Base-by-base conservation (phyloP, 306 rosid species). In the Delonix regia region DNA sequence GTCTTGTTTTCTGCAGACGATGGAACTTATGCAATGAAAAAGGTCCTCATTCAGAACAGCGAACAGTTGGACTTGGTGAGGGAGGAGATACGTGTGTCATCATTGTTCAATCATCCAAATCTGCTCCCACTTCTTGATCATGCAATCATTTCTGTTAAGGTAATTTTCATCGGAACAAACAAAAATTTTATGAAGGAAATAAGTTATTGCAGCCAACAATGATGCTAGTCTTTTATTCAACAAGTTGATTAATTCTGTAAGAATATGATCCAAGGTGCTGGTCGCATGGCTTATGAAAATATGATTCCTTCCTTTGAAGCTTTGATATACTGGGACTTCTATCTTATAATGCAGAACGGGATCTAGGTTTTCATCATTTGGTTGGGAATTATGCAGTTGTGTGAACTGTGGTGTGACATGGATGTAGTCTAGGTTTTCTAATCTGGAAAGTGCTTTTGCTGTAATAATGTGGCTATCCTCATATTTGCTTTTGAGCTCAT, bases 101-200 rank as follows among this genome's bases (percentile, higher is more conserved):
- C 99, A 2, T 84, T 93, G 81, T 96, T 96, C 82, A 86, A 80
- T 83, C 99, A 96, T 80, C 96, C 93, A 21, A 96, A 96, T 87
- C 82, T 96, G 77, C 99, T 93, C 55, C 99, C 99, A 5, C 99
- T 96, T 81, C 96, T 96, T 79, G 98, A 96, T 81, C 98, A 96
- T 84, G 99, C 99, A 49, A 90, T 96, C 71, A 96, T 96, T 81
- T 81, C 98, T 36, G 94, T 91, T 52, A 91, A 93, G 96, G 99
- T 96, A 75, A 48, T 77, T 49, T 66, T 67, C 30, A 66, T 21
- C 16, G 3, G n/a, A 67, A 42, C 52, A 67, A 66, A n/a, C n/a
- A n/a, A n/a, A n/a, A n/a, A 9, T 89, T 91, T 81, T 81, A 93
- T 36, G 91, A 88, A 91, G 96, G 97, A 93, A 70, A 42, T 77